These are phyloP conservation scores for Claviceps maximensis DNA, from an alignment of 2,329 filamentous ascomycete genomes.

Conservation along the genomic window DNA sequence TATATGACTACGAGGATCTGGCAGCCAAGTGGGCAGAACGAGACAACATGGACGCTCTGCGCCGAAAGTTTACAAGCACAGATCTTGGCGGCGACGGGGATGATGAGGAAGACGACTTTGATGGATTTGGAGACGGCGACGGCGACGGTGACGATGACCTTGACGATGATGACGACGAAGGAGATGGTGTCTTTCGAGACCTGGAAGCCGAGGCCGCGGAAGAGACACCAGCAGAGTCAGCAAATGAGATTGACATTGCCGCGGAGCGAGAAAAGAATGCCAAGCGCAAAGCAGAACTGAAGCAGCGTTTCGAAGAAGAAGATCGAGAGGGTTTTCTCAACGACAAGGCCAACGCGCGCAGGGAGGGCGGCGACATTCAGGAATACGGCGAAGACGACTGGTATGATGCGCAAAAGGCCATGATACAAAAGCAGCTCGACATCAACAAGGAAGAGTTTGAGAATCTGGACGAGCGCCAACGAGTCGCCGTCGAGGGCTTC, in stretches of 20 bases:
- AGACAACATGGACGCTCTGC: conserved; percentile 62
- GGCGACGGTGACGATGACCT: conserved; percentile 35
- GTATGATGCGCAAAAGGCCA: conserved; percentile 94
- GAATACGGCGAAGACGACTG: conserved; percentile 96
- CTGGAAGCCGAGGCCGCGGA: conserved; percentile 43
- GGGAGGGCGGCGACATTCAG: conserved; percentile 54
- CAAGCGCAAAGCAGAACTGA: conserved; percentile 83
- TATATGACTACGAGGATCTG: conserved; percentile 67
- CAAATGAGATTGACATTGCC: conserved; percentile 59
- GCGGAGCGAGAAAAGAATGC: conserved; percentile 87
- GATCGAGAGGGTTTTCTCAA: conserved; percentile 93
- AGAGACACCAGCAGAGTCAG: conserved; percentile 25
- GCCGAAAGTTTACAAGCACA: conserved; percentile 61
- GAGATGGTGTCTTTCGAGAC: conserved; percentile 75
- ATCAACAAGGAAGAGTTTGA: conserved; percentile 96
- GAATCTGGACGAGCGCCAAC: conserved; percentile 69
- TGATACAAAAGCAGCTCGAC: conserved; percentile 86
- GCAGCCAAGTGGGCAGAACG: conserved; percentile 75
- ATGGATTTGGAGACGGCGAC: conserved; percentile 37
- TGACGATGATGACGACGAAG: conserved; percentile 51
- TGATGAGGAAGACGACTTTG: conserved; percentile 40
- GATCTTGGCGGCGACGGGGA: conserved; percentile 30
- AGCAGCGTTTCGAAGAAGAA: conserved; percentile 90
- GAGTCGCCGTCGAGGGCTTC: conserved; percentile 76
- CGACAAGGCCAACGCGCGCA: conserved; percentile 65